Evolutionary conservation across 2,329 filamentous ascomycete genomes (phyloP), one percentile per base, ranked within the genome.

Genomic region (Bipolaris sorokiniana): DNA sequence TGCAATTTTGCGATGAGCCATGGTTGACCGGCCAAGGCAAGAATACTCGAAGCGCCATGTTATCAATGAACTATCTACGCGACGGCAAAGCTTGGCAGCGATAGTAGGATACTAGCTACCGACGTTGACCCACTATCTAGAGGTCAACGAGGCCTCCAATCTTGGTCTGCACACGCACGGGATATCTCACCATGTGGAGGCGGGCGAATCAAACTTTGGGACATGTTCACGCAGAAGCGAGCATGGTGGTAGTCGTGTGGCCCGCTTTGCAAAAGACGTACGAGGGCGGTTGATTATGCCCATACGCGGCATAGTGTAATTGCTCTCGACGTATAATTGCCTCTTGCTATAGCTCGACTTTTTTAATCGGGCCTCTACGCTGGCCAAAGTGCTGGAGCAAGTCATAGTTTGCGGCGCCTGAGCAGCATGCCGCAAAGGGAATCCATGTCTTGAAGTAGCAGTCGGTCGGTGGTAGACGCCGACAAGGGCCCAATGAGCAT

Each of bases 341-440:
- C 22, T 44, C 33, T 53, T 56, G 48, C 34, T 56, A 56, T 52
- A 56, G 54, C 48, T 22, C n/a, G 45, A 20, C 46, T 37, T 34
- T 23, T 34, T 23, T 23, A 16, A 54, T 26, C n/a, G 52, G 52
- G 38, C 41, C 40, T 51, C 46, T 50, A 28, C 42, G 31, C 28
- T 16, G 28, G 37, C 54, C 46, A 38, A 37, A 13, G 36, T 44
- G 23, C 9, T 44, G 16, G 18, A 48, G 26, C 9, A 28, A 28
- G 26, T 28, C 26, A 28, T 50, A 48, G 54, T 33, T 53, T 56
- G 49, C 33, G 37, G 48, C 22, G 16, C 16, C 15, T 36, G 23
- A 41, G 40, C 49, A 45, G 10, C 13, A 26, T 36, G 10, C 3
- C 37, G n/a, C 26, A 37, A 33, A 31, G 40, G 20, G 40, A 20